Evolutionary conservation across 2,329 filamentous ascomycete species (phyloP).

Genomic region (Lomentospora prolificans): DNA sequence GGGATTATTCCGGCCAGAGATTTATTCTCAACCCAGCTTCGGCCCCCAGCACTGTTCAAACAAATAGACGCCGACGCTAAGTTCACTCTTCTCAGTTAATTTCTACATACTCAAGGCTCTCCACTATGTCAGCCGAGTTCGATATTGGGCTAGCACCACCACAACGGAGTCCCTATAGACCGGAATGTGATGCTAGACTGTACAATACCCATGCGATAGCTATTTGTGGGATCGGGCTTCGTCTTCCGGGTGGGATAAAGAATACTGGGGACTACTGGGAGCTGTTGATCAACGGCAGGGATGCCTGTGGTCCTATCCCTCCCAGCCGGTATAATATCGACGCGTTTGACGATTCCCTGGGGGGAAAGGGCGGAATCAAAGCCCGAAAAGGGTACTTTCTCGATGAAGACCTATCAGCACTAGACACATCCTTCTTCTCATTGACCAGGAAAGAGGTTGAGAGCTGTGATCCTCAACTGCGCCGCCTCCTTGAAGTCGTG

Average conservation of each 20-base stretch:
- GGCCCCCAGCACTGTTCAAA: too few species aligned
- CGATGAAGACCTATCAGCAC: slow-evolving; percentile 15
- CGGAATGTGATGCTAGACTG: neutral
- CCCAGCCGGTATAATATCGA: slow-evolving; percentile 15
- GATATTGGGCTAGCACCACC: neutral
- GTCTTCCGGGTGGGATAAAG: slow-evolving; percentile 20
- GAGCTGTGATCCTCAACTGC: slow-evolving; percentile 22
- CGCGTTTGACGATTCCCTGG: slow-evolving; percentile 12
- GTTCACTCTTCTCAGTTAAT: too few species aligned
- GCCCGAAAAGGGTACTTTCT: slow-evolving; percentile 13
- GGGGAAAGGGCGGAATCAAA: slow-evolving; percentile 13
- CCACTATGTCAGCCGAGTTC: slow-evolving; percentile 2
- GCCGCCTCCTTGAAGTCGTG: slow-evolving; percentile 20
- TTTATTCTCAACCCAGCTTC: too few species aligned
- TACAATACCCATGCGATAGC: slow-evolving; percentile 23
- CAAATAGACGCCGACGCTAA: too few species aligned
- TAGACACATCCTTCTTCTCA: slow-evolving; percentile 23
- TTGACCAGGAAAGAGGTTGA: slow-evolving; percentile 16
- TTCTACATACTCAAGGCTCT: too few species aligned
- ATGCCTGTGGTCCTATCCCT: slow-evolving; percentile 17
- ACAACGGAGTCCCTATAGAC: neutral
- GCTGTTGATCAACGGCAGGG: slow-evolving; percentile 19
- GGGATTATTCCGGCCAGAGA: too few species aligned
- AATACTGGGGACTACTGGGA: slow-evolving; percentile 20
- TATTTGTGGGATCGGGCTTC: slow-evolving; percentile 13